Base-by-base conservation (phyloP, 2,329 filamentous ascomycete genomes). In the Phoma herbarum region DNA sequence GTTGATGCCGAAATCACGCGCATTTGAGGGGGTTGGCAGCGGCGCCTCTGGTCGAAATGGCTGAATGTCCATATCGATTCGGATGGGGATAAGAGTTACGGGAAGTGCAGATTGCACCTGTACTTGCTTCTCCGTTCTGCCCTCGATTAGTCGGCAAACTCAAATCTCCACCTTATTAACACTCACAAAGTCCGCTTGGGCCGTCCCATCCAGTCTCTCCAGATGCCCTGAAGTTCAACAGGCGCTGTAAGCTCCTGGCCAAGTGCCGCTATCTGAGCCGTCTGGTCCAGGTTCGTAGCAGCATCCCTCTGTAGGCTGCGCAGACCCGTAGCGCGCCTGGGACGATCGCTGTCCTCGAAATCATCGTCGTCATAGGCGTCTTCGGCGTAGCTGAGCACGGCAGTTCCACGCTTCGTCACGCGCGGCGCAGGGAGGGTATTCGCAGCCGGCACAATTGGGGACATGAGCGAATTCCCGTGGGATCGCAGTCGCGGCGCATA, bases 381-480 rank as follows among this genome's bases (percentile, higher is more conserved):
- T 76, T 99, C 95, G 23, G 95, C 94, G 75, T 99, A 99, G 80
- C 97, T 99, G 79, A 98, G 95, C 63, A 94, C 91, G 31, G 92
- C 95, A 2, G 95, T 98, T 57, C 95, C 95, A 78, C 95, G 90
- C 82, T 99, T 98, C 9, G 95, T 98, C n/a, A 91, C 96, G 75
- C 94, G 88, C 69, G 91, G 81, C 37, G 89, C 86, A 23, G 87
- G 88, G 2, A 86, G 78, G n/a, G 86, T 84, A 57, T 88, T 84
- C 62, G 87, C 88, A 54, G 85, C 85, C 63, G 90, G 91, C 61
- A 94, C 86, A 62, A 95, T 88, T 33, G 94, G 93, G 23, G 91
- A 92, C 61, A 97, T 86, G 54, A 98, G 87, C 35, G 94, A 92
- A 81, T 98, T 98, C 77, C 90, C 91, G 81, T 96, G 97, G 64